These are phyloP conservation scores for Sungouiozyma intestinalis DNA, from an alignment of 805 yeast species.

Conservation along the genomic window DNA sequence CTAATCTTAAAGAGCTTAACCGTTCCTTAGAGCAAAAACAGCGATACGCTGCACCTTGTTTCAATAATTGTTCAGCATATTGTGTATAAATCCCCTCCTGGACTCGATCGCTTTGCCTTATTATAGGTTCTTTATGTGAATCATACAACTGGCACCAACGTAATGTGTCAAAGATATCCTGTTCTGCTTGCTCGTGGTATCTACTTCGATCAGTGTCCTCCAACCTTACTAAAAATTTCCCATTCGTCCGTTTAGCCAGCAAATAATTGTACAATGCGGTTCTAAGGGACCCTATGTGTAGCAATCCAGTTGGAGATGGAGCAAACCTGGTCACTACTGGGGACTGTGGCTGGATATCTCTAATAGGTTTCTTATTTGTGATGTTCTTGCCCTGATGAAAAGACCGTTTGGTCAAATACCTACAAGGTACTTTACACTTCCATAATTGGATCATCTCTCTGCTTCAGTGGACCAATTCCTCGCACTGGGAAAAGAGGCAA, in stretches of 20 bases:
- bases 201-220: constrained; percentile 91
- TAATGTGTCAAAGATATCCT: constrained; percentile 63
- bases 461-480: too few relatives aligned
- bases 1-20: constrained; percentile 58
- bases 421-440: background rate
- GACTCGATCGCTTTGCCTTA: constrained; percentile 69
- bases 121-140: constrained; percentile 76
- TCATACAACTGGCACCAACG: constrained; percentile 57
- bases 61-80: constrained; percentile 47
- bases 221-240: constrained; percentile 68
- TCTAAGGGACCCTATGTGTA: constrained; percentile 89
- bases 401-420: too few relatives aligned
- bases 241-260: constrained; percentile 68
- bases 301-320: constrained; percentile 92
- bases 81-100: constrained; percentile 42
- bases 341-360: constrained; percentile 30
- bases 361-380: constrained; percentile 2
- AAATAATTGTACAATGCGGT: constrained; percentile 88
- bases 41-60: constrained; percentile 65
- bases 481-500: background rate
- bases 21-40: constrained; percentile 83
- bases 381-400: background rate
- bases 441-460: background rate
- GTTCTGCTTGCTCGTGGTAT: constrained; percentile 71
- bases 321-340: constrained; percentile 90